Evolutionary conservation across 306 rosid species (phyloP).

Genomic region (Prunus mume): DNA sequence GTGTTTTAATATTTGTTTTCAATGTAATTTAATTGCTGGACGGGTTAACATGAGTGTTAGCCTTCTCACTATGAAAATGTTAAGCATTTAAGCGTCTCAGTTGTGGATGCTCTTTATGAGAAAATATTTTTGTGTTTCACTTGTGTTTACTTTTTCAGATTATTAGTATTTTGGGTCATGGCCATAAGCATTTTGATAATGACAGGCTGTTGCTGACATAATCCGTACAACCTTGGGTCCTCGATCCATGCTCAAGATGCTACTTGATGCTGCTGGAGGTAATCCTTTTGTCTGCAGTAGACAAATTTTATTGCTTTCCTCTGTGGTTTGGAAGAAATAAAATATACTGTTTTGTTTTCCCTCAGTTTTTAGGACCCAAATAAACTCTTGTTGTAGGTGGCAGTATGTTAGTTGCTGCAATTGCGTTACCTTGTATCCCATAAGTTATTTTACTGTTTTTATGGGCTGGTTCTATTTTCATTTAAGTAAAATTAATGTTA

Average conservation of each 20-base stretch:
- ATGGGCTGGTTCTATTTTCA: background rate
- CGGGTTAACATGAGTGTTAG: background rate
- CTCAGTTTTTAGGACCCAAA: background rate
- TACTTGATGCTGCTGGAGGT: conserved; percentile 85
- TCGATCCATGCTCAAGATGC: conserved; percentile 94
- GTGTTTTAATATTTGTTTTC: background rate
- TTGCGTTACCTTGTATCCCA: background rate
- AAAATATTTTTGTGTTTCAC: background rate
- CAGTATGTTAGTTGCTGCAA: background rate
- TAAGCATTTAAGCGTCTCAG: background rate
- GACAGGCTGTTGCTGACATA: conserved; percentile 90
- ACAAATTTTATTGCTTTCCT: background rate
- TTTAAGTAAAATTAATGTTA: background rate
- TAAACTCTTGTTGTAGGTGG: background rate
- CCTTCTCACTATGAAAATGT: background rate
- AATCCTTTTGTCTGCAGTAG: background rate
- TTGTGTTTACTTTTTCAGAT: background rate
- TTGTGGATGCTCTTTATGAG: background rate
- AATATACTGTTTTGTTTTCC: background rate
- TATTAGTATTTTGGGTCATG: background rate
- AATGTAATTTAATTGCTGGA: background rate
- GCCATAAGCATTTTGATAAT: background rate
- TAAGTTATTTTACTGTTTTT: background rate
- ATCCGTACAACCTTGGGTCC: conserved; percentile 95
- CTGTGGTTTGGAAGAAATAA: background rate